phyloP scores from a whole-genome alignment of 495 filamentous ascomycete genomes.

The Neurospora intermedia region DNA sequence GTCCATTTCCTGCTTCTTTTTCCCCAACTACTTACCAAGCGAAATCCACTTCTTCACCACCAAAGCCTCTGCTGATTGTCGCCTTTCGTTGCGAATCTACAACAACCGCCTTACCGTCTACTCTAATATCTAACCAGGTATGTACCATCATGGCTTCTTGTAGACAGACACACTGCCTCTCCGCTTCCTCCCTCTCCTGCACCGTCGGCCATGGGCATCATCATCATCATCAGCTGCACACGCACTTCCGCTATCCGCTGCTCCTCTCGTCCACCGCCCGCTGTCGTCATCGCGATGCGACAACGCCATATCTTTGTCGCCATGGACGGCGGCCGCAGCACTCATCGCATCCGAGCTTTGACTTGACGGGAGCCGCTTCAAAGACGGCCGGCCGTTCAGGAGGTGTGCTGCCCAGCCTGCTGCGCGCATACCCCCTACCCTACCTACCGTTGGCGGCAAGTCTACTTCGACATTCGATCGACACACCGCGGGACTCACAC shows the following conservation, averaged over 20 bases:
- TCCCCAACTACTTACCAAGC: slow-evolving; percentile 20
- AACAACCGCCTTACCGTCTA: background rate
- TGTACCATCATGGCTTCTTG: slow-evolving; percentile 4
- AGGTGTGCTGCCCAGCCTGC: slow-evolving; percentile 8
- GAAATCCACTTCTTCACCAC: slow-evolving; percentile 11
- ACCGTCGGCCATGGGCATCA: background rate
- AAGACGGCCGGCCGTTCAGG: slow-evolving; percentile 3
- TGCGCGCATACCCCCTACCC: slow-evolving; percentile 21
- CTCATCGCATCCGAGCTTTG: slow-evolving; percentile 1
- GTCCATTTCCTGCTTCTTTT: slow-evolving; percentile 13
- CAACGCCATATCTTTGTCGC: slow-evolving; percentile 9
- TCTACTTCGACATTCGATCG: slow-evolving; percentile 2
- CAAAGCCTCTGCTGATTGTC: slow-evolving; percentile 7
- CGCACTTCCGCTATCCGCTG: background rate
- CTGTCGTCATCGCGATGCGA: slow-evolving; percentile 29
- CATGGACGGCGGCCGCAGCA: background rate
- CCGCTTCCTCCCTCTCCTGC: slow-evolving; percentile 10
- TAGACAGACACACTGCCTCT: background rate
- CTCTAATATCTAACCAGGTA: slow-evolving; percentile 16
- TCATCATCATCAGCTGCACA: background rate
- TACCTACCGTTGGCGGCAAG: slow-evolving; percentile 20
- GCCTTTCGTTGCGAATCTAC: background rate
- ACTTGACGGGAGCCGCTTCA: background rate
- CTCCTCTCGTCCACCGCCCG: slow-evolving; percentile 6
- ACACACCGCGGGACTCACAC: background rate